Evolutionary conservation across 495 filamentous ascomycete genomes (phyloP).

Genomic region (Penicillium mononematosum): DNA sequence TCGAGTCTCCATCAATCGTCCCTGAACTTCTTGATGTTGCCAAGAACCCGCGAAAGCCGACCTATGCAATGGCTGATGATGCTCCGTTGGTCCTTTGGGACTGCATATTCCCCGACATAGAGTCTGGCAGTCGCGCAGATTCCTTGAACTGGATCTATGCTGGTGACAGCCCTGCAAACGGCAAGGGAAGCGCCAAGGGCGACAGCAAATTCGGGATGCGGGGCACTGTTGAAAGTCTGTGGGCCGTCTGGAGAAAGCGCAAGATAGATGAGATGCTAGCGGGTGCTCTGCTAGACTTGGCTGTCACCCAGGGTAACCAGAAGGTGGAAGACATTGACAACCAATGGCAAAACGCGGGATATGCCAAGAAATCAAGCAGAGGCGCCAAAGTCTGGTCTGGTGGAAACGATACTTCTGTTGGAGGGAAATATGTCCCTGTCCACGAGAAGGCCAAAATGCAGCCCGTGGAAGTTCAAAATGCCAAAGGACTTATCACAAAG

Average conservation of each 20-base stretch:
- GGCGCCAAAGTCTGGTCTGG: constrained; percentile 71
- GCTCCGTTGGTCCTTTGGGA: constrained; percentile 92
- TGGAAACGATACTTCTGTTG: constrained; percentile 54
- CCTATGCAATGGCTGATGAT: constrained; percentile 87
- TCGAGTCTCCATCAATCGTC: constrained; percentile 73
- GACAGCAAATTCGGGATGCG: constrained; percentile 59
- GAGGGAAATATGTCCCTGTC: constrained; percentile 70
- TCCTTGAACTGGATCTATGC: constrained; percentile 77
- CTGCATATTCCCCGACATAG: constrained; percentile 75
- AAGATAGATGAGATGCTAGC: constrained; percentile 90
- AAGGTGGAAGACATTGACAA: constrained; percentile 22
- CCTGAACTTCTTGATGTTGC: constrained; percentile 67
- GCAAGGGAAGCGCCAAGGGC: constrained; percentile 33
- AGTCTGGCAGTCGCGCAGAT: constrained; percentile 52
- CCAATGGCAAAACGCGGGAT: constrained; percentile 26
- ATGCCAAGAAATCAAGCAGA: constrained; percentile 27
- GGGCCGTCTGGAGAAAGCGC: constrained; percentile 74
- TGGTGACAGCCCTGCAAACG: constrained; percentile 51
- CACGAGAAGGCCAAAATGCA: constrained; percentile 63
- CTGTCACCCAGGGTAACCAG: constrained; percentile 52
- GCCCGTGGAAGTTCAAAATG: constrained; percentile 69
- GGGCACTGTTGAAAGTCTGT: constrained; percentile 71
- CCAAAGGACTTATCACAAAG: constrained; percentile 70
- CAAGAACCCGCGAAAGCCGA: constrained; percentile 68
- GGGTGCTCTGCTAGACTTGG: constrained; percentile 61